Conservation (phyloP, 2,329 filamentous ascomycete genomes). For the Venturia asperata region DNA sequence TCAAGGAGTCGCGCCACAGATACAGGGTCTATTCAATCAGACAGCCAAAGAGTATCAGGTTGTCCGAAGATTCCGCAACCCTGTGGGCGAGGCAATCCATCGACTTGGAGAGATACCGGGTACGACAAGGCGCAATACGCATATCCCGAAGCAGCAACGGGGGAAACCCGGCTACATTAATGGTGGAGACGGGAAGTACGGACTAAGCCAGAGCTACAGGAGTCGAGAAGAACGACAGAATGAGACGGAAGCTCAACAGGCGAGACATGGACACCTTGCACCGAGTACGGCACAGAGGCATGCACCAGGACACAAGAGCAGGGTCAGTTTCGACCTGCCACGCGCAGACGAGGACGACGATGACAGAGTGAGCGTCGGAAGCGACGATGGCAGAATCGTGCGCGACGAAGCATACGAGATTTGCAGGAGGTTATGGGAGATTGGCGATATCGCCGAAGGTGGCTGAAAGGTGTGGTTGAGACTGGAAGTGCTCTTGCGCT, state of each 20-base stretch:
- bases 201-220: not conserved
- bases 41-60: constrained; percentile 69
- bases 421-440: constrained; percentile 21
- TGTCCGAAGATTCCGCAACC: constrained; percentile 64
- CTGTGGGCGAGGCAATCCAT: constrained; percentile 55
- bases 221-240: constrained; percentile 10
- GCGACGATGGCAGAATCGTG: not conserved
- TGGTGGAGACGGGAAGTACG: not conserved
- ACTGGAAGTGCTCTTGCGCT: not conserved
- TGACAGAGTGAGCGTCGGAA: not conserved
- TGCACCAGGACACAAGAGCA: constrained; percentile 8
- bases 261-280: not conserved
- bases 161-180: not conserved
- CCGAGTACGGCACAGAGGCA: not conserved
- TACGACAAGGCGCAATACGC: constrained; percentile 26
- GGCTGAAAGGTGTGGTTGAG: not conserved
- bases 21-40: constrained; percentile 52
- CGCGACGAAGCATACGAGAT: constrained; percentile 20
- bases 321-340: constrained; percentile 20
- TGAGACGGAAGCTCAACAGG: not conserved
- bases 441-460: constrained; percentile 14
- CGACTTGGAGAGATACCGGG: constrained; percentile 49
- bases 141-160: not conserved
- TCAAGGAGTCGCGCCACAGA: constrained; percentile 42
- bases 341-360: constrained; percentile 16